Base-by-base conservation (phyloP, 306 rosid species). In the Cyclanthera cordifolia region DNA sequence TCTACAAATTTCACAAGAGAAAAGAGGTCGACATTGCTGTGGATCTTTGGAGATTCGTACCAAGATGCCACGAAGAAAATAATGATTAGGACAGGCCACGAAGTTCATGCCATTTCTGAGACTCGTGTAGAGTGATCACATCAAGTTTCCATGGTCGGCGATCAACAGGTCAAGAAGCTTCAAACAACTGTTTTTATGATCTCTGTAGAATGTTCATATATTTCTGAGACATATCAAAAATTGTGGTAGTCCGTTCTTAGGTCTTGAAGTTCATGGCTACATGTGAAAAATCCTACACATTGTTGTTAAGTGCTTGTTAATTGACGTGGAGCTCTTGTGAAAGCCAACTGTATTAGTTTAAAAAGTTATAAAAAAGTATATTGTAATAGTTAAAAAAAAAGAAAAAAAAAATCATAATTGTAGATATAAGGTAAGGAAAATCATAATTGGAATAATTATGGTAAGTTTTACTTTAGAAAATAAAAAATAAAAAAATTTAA, bases 1-100 rank as follows among this genome's bases (percentile, higher is more conserved):
- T 85, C 2, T 90, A 94, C 87, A 90, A 90, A 79, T 90, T 90
- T 84, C 99, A 94, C 64, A 88, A 87, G 88, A 94, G 85, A 80
- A 85, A 83, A 78, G 91, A 83, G 77, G 95, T 88, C 8, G 96
- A 94, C 58, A 81, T 90, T 12, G 95, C 91, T 0, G 99, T 90
- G 30, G 95, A 94, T 75, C 93, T 88, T 69, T 94, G 97, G 99
- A 88, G 91, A 74, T 90, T 94, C 41, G 85, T 83, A 53, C 99
- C 96, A 1, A 78, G 75, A 79, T 71, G 84, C 32, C 32, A 0
- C n/a, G 6, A 1, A 0, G 53, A 43, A 64, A 43, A 64, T 15
- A 17, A 6, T 21, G 28, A 41, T 24, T 41, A 20, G 12, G 28
- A 20, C 2, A 2, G 37, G 24, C 2, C 21, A 39, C 20, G 69